These are phyloP conservation scores for Beta corolliflora DNA, from an alignment of 179 eudicot species.

Conservation along the genomic window DNA sequence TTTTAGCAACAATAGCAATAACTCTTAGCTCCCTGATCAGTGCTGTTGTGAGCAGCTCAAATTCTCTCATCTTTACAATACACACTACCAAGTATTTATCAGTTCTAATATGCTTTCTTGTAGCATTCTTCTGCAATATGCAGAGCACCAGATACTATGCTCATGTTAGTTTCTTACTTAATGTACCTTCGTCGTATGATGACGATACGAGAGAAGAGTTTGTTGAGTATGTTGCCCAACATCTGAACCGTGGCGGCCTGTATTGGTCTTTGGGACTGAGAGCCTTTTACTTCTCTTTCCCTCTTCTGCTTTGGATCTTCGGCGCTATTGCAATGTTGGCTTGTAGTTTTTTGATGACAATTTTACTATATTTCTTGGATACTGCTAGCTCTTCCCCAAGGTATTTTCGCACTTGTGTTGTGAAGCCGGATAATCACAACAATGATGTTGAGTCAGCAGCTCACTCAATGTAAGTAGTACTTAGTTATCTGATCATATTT, in stretches of 20 bases:
- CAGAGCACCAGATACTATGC: conserved; percentile 70
- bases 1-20: conserved; percentile 74
- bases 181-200: conserved; percentile 39
- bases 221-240: conserved; percentile 54
- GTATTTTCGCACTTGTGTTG: conserved; percentile 30
- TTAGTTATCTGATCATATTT: not conserved
- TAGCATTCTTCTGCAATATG: conserved; percentile 69
- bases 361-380: conserved; percentile 65
- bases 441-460: conserved; percentile 22
- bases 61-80: conserved; percentile 20
- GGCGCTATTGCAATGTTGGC: conserved; percentile 70
- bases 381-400: conserved; percentile 52
- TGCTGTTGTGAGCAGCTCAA: conserved; percentile 66
- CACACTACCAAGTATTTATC: conserved; percentile 60
- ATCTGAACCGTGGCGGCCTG: conserved; percentile 57
- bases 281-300: conserved; percentile 76
- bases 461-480: conserved; percentile 20
- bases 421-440: conserved; percentile 20
- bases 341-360: conserved; percentile 53
- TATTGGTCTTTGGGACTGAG: conserved; percentile 81
- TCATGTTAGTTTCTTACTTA: conserved; percentile 68
- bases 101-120: conserved; percentile 64
- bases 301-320: conserved; percentile 76
- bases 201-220: conserved; percentile 36
- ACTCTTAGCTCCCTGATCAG: conserved; percentile 81